phyloP scores from a whole-genome alignment of 805 yeast species.

The Komagataella populi region DNA sequence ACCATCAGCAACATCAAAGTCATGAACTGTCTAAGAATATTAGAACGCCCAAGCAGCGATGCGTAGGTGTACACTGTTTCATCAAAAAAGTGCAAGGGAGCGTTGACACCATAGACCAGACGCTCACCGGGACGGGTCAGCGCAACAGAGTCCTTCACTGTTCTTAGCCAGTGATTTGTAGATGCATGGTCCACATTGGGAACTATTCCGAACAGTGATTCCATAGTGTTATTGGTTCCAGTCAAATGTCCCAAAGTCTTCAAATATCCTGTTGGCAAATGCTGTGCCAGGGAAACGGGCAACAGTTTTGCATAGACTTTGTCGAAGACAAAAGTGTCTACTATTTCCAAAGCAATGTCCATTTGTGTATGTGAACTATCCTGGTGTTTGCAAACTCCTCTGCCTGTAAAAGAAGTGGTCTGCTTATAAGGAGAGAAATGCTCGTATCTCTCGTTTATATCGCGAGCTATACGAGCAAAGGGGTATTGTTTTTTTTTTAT shows the following conservation, averaged over 20 bases:
- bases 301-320: constrained; percentile 53
- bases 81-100: constrained; percentile 42
- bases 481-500: neutral
- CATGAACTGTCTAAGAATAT: constrained; percentile 54
- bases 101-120: constrained; percentile 23
- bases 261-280: constrained; percentile 11
- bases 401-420: neutral
- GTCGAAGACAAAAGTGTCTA: constrained; percentile 67
- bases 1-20: constrained; percentile 59
- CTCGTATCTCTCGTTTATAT: neutral
- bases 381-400: neutral
- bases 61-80: constrained; percentile 41
- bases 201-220: neutral
- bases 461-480: neutral
- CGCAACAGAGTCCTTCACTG: constrained; percentile 8
- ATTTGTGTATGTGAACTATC: constrained; percentile 20
- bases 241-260: neutral
- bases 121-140: constrained; percentile 6
- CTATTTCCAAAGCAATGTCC: constrained; percentile 84
- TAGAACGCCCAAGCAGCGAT: constrained; percentile 65
- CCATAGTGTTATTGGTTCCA: neutral
- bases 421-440: neutral
- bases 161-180: constrained; percentile 14
- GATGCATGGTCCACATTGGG: constrained; percentile 10
- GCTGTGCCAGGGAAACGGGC: constrained; percentile 37